Conservation (phyloP, 805 yeast species). For the Alloascoidea hylecoeti region DNA sequence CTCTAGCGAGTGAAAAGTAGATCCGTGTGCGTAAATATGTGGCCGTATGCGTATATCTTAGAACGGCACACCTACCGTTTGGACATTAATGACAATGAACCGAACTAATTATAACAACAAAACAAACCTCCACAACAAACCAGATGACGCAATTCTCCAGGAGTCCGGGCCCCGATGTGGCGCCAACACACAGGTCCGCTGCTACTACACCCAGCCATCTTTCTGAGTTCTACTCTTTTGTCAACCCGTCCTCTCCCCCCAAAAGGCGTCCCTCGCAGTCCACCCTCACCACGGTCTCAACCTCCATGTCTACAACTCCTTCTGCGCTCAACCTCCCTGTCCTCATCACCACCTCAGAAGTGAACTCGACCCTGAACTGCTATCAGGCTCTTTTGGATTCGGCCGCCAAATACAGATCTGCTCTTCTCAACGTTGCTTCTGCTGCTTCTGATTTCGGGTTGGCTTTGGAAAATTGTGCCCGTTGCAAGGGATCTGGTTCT, state of each 20-base stretch:
- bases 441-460: slow-evolving; percentile 63
- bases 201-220: slow-evolving; percentile 30
- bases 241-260: slow-evolving; percentile 19
- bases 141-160: no score
- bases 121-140: no score
- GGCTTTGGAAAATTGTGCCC: slow-evolving; percentile 51
- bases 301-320: slow-evolving; percentile 36
- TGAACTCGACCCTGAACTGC: slow-evolving; percentile 30
- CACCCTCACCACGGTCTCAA: slow-evolving; percentile 25
- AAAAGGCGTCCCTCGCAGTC: slow-evolving; percentile 15
- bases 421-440: slow-evolving; percentile 31
- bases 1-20: no score
- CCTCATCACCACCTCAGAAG: slow-evolving; percentile 45
- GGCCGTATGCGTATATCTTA: no score
- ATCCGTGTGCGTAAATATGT: no score
- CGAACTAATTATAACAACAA: no score
- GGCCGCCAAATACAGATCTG: slow-evolving; percentile 29
- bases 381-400: slow-evolving; percentile 33
- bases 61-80: no score
- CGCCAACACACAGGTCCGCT: no score
- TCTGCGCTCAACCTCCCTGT: slow-evolving; percentile 47
- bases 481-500: slow-evolving; percentile 44
- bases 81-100: no score
- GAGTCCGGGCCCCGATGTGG: no score
- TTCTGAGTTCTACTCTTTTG: slow-evolving; percentile 43